These are phyloP conservation scores for Pseudevernia furfuracea DNA, from an alignment of 495 filamentous ascomycete genomes.

Conservation along the genomic window DNA sequence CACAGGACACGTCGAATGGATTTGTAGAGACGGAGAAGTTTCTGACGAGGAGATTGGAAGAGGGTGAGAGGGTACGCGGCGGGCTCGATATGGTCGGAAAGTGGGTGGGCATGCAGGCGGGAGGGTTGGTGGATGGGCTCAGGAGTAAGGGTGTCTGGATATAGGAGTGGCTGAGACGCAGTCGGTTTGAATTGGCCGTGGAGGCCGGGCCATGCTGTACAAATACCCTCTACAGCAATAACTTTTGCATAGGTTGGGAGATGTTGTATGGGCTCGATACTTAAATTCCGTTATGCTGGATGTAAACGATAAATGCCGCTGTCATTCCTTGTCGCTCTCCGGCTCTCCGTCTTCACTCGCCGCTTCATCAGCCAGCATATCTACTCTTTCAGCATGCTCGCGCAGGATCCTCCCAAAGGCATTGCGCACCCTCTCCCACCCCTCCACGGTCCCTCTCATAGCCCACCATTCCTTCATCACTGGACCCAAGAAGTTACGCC, in stretches of 20 bases:
- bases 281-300: background rate
- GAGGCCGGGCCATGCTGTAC: background rate
- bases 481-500: conserved; percentile 14
- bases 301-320: background rate
- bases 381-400: conserved; percentile 5
- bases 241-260: background rate
- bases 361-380: conserved; percentile 1
- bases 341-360: background rate
- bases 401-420: background rate
- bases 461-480: conserved; percentile 35
- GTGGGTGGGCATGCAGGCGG: conserved; percentile 73
- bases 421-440: conserved; percentile 15
- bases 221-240: background rate
- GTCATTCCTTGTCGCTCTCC: background rate
- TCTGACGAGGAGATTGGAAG: conserved; percentile 65
- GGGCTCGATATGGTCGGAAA: conserved; percentile 54
- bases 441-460: conserved; percentile 19
- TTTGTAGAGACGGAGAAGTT: conserved; percentile 72
- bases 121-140: conserved; percentile 53
- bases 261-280: background rate
- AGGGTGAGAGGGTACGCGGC: conserved; percentile 50
- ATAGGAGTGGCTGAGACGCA: conserved; percentile 26
- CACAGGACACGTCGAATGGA: conserved; percentile 60
- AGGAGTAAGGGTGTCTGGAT: conserved; percentile 57
- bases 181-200: background rate